phyloP scores from a whole-genome alignment of 2,329 filamentous ascomycete genomes.

The Ophiostoma ulmi region DNA sequence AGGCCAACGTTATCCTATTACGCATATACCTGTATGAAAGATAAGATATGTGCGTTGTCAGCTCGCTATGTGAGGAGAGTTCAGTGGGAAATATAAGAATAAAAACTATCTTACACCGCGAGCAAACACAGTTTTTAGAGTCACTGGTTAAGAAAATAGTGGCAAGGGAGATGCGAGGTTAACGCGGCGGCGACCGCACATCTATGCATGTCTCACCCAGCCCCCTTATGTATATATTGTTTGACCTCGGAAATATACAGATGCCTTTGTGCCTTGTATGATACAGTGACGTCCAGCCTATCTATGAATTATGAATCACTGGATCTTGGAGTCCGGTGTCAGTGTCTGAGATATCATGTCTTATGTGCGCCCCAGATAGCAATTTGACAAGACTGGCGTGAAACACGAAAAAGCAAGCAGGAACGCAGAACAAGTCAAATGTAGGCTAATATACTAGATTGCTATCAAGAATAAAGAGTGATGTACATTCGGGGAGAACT shows the following conservation, averaged over 20 bases:
- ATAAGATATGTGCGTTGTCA: background rate
- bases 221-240: background rate
- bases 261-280: background rate
- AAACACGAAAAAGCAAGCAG: conserved; percentile 12
- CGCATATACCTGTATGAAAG: background rate
- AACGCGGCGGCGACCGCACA: background rate
- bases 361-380: background rate
- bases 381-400: conserved; percentile 10
- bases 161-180: conserved; percentile 7
- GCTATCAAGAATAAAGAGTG: background rate
- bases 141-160: background rate
- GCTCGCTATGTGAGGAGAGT: background rate
- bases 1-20: background rate
- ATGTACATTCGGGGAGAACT: conserved; percentile 3
- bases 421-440: background rate
- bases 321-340: background rate
- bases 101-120: background rate
- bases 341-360: conserved; percentile 10
- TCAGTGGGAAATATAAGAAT: background rate
- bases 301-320: too few species aligned
- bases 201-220: conserved; percentile 8
- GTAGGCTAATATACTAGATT: background rate
- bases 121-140: background rate
- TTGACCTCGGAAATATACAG: background rate
- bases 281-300: background rate